These are phyloP conservation scores for Fistulinella prunicolor DNA, from an alignment of 768 basidiomycete species.

Conservation along the genomic window DNA sequence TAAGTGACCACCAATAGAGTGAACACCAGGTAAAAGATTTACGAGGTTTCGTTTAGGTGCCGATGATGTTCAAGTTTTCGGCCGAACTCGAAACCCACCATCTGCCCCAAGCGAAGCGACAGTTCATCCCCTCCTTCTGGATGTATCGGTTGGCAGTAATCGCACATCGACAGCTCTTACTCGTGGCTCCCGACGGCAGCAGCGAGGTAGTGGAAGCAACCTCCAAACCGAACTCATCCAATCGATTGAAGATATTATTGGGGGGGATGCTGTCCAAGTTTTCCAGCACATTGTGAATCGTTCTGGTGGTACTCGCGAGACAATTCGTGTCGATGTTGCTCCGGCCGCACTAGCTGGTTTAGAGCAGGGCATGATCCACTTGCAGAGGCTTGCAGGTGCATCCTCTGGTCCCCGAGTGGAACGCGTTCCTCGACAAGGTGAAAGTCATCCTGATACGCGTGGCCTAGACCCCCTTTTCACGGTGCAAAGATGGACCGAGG, in stretches of 20 bases:
- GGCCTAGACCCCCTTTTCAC: slow-evolving; percentile 81
- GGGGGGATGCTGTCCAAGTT: slow-evolving; percentile 76
- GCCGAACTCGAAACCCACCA: slow-evolving; percentile 51
- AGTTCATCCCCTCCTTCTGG: slow-evolving; percentile 79
- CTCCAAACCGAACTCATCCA: slow-evolving; percentile 61
- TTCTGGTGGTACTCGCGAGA: slow-evolving; percentile 54
- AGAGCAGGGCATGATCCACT: slow-evolving; percentile 50
- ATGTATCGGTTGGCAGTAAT: slow-evolving; percentile 47
- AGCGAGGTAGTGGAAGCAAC: slow-evolving; percentile 49
- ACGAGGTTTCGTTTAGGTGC: slow-evolving; percentile 33
- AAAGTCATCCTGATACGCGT: slow-evolving; percentile 40
- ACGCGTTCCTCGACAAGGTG: slow-evolving; percentile 43
- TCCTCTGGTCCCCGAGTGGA: slow-evolving; percentile 63
- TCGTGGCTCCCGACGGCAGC: slow-evolving; percentile 52
- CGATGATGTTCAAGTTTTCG: slow-evolving; percentile 62
- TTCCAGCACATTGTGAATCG: slow-evolving; percentile 79
- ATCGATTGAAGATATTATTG: slow-evolving; percentile 79
- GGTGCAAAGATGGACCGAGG: slow-evolving; percentile 85
- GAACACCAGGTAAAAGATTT: neutral
- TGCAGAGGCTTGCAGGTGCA: slow-evolving; percentile 44
- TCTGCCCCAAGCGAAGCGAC: slow-evolving; percentile 63
- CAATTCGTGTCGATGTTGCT: slow-evolving; percentile 76
- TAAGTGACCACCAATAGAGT: slow-evolving; percentile 1
- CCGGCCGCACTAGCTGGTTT: slow-evolving; percentile 60
- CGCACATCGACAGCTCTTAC: slow-evolving; percentile 45